Evolutionary conservation across 345 rosid species (phyloP).

Genomic region (Syzygium grande): DNA sequence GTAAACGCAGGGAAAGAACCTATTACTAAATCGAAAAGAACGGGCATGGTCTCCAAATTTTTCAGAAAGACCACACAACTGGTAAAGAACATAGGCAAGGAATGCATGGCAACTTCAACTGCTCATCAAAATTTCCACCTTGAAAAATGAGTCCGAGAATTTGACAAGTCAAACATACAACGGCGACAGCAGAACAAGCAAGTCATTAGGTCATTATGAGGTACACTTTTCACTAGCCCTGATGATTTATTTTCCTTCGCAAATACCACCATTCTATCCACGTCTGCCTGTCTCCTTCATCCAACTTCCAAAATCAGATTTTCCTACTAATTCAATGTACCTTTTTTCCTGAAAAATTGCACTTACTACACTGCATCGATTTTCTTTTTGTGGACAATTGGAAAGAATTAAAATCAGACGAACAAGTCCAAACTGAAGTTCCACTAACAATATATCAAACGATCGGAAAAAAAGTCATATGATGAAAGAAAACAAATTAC

Average conservation of each 20-base stretch:
- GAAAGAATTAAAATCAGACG: background rate
- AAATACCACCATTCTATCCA: background rate
- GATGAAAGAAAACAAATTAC: constrained; percentile 25
- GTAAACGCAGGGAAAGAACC: background rate
- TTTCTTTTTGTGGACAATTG: background rate
- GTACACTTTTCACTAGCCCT: background rate
- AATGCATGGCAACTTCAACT: background rate
- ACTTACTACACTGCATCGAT: background rate
- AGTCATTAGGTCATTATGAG: background rate
- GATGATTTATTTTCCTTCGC: background rate
- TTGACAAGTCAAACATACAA: background rate
- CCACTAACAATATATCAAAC: background rate
- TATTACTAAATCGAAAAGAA: background rate
- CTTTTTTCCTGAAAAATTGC: background rate
- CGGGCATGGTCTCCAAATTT: background rate
- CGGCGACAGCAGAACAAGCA: background rate
- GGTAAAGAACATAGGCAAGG: background rate
- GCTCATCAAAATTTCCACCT: background rate
- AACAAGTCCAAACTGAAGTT: background rate
- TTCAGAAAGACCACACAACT: background rate
- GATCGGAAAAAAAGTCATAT: background rate
- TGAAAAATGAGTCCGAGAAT: background rate
- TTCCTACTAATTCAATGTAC: background rate
- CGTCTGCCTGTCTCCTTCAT: background rate
- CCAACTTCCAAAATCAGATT: background rate